A percentile compares a stretch with the other conserved stretches of the same genome.
Evolutionary conservation across 2,329 filamentous ascomycete species (phyloP).

Genomic region (Penicillium hesseltinei): DNA sequence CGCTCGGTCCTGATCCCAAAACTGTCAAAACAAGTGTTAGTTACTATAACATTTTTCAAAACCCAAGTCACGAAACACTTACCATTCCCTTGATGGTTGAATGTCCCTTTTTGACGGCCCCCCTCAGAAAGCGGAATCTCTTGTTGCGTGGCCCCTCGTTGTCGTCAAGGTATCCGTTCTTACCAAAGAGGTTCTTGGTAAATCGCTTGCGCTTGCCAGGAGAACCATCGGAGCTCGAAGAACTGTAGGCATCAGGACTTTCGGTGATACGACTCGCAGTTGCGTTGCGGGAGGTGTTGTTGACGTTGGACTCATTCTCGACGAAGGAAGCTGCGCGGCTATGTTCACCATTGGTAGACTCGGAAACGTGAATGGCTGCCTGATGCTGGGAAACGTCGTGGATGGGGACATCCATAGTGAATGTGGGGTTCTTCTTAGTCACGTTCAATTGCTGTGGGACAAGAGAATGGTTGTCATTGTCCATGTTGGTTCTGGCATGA

Average conservation of each 20-base stretch:
- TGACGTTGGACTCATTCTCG: background rate
- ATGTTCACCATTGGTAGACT: background rate
- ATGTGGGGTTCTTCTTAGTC: background rate
- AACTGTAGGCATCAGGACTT: background rate
- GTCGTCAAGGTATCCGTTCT: conserved; percentile 38
- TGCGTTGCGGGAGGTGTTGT: background rate
- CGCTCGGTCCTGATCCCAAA: background rate
- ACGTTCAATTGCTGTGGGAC: background rate
- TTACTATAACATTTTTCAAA: background rate
- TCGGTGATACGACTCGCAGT: background rate
- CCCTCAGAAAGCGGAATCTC: background rate
- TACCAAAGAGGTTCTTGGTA: conserved; percentile 46
- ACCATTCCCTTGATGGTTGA: background rate
- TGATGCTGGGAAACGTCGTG: background rate
- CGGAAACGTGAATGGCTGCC: background rate
- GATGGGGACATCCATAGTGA: background rate
- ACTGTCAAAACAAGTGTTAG: background rate
- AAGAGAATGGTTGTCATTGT: background rate
- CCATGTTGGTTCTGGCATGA: background rate
- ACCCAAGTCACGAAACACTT: background rate
- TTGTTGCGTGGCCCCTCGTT: background rate
- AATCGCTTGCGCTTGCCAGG: background rate
- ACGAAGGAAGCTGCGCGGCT: background rate
- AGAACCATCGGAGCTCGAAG: background rate
- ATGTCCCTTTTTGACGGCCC: background rate